Conservation (phyloP, 2,329 filamentous ascomycete species). For the Intubia oerlemansii region DNA sequence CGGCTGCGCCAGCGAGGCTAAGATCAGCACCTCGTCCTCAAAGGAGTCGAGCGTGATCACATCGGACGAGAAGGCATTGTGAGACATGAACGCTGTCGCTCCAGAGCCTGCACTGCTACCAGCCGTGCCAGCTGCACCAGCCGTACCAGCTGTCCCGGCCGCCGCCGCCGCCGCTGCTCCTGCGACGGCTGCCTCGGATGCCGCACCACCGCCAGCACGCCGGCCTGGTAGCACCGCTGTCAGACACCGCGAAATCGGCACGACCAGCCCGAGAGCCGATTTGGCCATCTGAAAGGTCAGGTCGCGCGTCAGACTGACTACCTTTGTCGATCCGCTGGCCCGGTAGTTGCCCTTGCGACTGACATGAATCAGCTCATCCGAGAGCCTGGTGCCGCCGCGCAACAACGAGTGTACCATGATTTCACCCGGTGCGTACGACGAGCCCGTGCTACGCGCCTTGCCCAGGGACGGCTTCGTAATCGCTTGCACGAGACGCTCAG, state of each 20-base stretch:
- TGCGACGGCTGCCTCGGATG: background rate
- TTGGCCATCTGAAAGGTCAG: constrained; percentile 69
- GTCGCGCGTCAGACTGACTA: constrained; percentile 55
- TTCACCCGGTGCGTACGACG: background rate
- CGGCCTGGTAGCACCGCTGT: constrained; percentile 51
- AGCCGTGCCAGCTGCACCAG: too few species aligned
- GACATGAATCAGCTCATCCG: constrained; percentile 24
- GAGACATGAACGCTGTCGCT: constrained; percentile 16
- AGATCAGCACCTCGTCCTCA: constrained; percentile 68
- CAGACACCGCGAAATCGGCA: constrained; percentile 71
- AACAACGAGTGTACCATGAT: constrained; percentile 3
- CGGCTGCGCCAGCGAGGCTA: constrained; percentile 82
- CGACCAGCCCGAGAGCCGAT: constrained; percentile 66
- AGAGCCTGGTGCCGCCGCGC: constrained; percentile 25
- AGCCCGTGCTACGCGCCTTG: background rate
- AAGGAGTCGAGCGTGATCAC: constrained; percentile 67
- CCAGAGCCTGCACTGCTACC: too few species aligned
- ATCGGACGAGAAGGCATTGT: constrained; percentile 74
- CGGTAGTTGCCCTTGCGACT: constrained; percentile 53
- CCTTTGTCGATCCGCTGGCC: constrained; percentile 46
- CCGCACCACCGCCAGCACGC: background rate
- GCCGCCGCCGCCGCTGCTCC: background rate
- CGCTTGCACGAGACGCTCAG: constrained; percentile 31
- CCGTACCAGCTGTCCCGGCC: constrained; percentile 1
- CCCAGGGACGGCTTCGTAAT: background rate